Evolutionary conservation across 2,329 filamentous ascomycete species (phyloP).

Genomic region (Lasiodiplodia theobromae): DNA sequence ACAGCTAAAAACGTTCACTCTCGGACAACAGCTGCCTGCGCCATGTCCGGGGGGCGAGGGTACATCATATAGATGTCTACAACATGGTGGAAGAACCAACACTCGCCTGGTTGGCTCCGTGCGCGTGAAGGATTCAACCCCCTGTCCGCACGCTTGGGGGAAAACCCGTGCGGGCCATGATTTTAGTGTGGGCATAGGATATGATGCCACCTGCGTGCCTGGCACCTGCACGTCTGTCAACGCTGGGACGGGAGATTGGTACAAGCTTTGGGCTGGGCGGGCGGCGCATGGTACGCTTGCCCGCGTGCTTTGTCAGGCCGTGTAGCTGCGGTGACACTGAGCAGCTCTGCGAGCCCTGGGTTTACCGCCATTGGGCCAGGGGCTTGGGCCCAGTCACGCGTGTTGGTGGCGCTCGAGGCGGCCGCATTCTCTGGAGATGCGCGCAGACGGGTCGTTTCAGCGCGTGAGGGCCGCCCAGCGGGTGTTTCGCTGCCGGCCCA

Average conservation of each 20-base stretch:
- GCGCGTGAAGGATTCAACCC: slow-evolving; percentile 45
- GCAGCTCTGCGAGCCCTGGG: slow-evolving; percentile 29
- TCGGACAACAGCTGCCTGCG: slow-evolving; percentile 37
- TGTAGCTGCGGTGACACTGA: slow-evolving; percentile 28
- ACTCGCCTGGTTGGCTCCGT: slow-evolving; percentile 33
- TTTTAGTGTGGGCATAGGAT: slow-evolving; percentile 40
- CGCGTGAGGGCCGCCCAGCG: neutral
- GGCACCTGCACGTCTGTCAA: slow-evolving; percentile 24
- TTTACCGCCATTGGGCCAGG: slow-evolving; percentile 29
- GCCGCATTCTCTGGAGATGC: slow-evolving; percentile 24
- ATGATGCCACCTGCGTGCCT: slow-evolving; percentile 29
- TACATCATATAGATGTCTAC: slow-evolving; percentile 32
- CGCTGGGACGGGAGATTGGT: slow-evolving; percentile 29
- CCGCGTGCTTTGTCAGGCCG: slow-evolving; percentile 21
- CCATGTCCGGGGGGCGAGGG: slow-evolving; percentile 41
- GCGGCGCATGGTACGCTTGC: slow-evolving; percentile 23
- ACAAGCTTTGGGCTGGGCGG: slow-evolving; percentile 26
- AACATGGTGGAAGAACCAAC: slow-evolving; percentile 30
- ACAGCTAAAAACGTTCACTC: slow-evolving; percentile 29
- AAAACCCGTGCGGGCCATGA: slow-evolving; percentile 41
- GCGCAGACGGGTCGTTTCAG: slow-evolving; percentile 29
- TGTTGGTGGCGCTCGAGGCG: slow-evolving; percentile 30
- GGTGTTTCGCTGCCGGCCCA: slow-evolving; percentile 31
- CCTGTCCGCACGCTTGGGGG: slow-evolving; percentile 36
- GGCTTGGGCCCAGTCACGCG: slow-evolving; percentile 21